A percentile compares a stretch with the other conserved stretches of the same genome.
Evolutionary conservation across 495 filamentous ascomycete species (phyloP).

Genomic region (Podospora anserina): DNA sequence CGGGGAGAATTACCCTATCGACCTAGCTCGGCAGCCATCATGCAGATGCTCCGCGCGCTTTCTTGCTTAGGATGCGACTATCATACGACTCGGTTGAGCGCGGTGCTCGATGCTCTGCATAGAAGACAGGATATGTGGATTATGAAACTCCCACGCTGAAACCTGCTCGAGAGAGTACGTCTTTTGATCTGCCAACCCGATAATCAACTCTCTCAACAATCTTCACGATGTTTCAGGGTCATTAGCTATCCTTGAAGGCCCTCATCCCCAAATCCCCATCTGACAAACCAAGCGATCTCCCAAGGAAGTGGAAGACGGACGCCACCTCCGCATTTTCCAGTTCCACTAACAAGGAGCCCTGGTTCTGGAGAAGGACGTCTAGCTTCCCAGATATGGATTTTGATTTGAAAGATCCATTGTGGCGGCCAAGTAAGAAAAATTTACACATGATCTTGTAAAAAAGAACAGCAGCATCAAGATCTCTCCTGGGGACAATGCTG

Average conservation of each 20-base stretch:
- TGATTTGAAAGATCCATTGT: no score
- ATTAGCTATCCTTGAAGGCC: no score
- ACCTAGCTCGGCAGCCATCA: background rate
- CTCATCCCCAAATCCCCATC: background rate
- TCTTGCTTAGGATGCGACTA: background rate
- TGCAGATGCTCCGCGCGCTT: background rate
- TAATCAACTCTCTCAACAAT: background rate
- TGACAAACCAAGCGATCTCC: background rate
- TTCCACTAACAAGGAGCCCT: background rate
- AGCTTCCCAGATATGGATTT: background rate
- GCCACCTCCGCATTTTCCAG: background rate
- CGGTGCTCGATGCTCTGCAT: background rate
- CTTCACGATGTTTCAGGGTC: background rate
- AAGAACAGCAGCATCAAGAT: background rate
- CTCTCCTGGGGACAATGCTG: background rate
- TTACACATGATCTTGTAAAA: background rate
- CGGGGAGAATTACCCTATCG: background rate
- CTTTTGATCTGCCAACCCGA: background rate
- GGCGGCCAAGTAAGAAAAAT: background rate
- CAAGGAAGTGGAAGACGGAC: background rate
- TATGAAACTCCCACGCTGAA: background rate
- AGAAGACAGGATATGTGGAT: background rate
- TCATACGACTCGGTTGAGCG: background rate
- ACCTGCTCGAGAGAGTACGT: background rate
- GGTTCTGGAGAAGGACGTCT: background rate